These are phyloP conservation scores for Takashimella koratensis DNA, from an alignment of 1,284 basidiomycete species.

Conservation along the genomic window DNA sequence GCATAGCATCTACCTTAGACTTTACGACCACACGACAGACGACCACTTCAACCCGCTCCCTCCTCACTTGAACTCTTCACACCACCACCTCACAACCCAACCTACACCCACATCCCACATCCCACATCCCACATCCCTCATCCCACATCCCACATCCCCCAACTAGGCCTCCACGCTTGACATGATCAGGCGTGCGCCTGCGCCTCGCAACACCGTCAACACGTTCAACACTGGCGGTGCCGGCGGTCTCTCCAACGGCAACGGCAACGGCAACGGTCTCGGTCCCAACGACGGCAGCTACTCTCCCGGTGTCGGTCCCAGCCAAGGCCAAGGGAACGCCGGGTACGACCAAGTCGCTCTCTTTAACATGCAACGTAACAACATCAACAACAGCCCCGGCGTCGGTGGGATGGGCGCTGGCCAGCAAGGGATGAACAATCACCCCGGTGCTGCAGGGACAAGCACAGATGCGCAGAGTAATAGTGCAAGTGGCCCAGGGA, in stretches of 20 bases:
- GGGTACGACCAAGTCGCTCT: background rate
- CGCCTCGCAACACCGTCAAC: background rate
- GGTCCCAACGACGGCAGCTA: too few species aligned
- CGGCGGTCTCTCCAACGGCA: background rate
- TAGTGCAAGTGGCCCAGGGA: constrained; percentile 18
- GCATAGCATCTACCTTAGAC: too few species aligned
- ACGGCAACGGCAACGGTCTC: background rate
- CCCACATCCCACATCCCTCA: background rate
- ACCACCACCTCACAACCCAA: background rate
- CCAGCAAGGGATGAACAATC: too few species aligned
- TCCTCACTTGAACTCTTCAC: background rate
- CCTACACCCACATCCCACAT: background rate
- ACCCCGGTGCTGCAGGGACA: background rate
- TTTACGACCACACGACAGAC: too few species aligned
- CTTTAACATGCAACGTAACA: background rate
- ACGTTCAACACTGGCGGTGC: background rate
- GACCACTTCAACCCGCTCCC: too few species aligned
- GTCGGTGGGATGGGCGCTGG: constrained; percentile 1
- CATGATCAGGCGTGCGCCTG: background rate
- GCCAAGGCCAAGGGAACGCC: background rate
- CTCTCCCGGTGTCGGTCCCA: background rate
- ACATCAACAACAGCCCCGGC: background rate
- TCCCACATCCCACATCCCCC: background rate
- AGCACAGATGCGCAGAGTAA: constrained; percentile 29
- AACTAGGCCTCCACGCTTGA: too few species aligned